A percentile compares a stretch with the other conserved stretches of the same genome.
phyloP scores from a whole-genome alignment of 106 monocot species.

The Triglochin maritima region DNA sequence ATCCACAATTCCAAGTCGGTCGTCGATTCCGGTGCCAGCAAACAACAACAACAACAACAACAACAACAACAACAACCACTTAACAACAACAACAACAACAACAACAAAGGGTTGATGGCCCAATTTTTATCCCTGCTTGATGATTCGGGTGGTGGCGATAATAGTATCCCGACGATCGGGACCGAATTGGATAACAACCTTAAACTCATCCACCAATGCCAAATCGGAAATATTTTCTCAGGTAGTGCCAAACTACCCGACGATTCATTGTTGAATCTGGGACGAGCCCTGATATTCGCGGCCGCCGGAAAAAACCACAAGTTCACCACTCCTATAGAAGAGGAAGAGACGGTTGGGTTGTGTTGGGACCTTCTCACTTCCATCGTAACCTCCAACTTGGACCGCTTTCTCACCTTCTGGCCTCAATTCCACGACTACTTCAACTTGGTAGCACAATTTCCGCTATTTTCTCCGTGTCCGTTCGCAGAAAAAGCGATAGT shows the following conservation, averaged over 20 bases:
- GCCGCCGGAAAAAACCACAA: constrained; percentile 85
- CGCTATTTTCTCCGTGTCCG: constrained; percentile 65
- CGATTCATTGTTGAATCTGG: constrained; percentile 55
- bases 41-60: no score
- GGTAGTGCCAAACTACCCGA: constrained; percentile 47
- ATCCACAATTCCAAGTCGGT: constrained; percentile 20
- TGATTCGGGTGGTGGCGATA: constrained; percentile 39
- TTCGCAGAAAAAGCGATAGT: constrained; percentile 80
- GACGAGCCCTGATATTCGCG: constrained; percentile 57
- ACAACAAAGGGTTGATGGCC: constrained; percentile 36
- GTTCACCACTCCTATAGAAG: constrained; percentile 77
- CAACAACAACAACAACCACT: no score
- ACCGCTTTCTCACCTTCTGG: constrained; percentile 59
- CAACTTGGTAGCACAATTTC: constrained; percentile 42
- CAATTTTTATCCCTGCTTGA: constrained; percentile 57
- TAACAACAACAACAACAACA: background rate
- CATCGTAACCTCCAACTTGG: constrained; percentile 35
- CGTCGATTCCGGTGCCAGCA: constrained; percentile 43
- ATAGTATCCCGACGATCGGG: constrained; percentile 48
- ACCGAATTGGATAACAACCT: constrained; percentile 74
- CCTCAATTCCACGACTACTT: constrained; percentile 63
- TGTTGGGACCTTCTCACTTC: constrained; percentile 74
- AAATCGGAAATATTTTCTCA: constrained; percentile 57
- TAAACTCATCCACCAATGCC: constrained; percentile 83
- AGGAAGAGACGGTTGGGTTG: constrained; percentile 75